These are phyloP conservation scores for Fusarium sp. DNA, from an alignment of 2,329 filamentous ascomycete genomes.

Conservation along the genomic window DNA sequence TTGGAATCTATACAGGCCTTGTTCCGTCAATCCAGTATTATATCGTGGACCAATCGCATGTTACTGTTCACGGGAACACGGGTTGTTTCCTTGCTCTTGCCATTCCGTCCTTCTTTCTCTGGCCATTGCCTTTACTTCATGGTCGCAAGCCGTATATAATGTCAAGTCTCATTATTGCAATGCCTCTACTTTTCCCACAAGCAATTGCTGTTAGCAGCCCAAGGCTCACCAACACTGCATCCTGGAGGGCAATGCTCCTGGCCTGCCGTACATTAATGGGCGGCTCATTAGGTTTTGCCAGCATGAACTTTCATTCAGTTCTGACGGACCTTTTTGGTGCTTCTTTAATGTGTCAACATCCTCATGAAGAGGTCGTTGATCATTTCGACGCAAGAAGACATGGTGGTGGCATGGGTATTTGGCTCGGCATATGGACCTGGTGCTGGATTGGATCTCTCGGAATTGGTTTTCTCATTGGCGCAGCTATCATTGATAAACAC, in stretches of 20 bases:
- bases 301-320: slow-evolving; percentile 80
- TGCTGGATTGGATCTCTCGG: slow-evolving; percentile 79
- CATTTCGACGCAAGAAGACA: slow-evolving; percentile 77
- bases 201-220: slow-evolving; percentile 72
- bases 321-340: slow-evolving; percentile 82
- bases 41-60: slow-evolving; percentile 76
- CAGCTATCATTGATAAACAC: slow-evolving; percentile 73
- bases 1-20: slow-evolving; percentile 82
- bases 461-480: slow-evolving; percentile 78
- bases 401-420: slow-evolving; percentile 83
- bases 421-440: slow-evolving; percentile 83
- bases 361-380: slow-evolving; percentile 78
- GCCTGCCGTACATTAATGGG: slow-evolving; percentile 75
- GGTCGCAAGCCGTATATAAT: slow-evolving; percentile 84
- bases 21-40: slow-evolving; percentile 85
- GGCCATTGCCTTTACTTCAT: slow-evolving; percentile 80
- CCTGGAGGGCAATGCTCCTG: slow-evolving; percentile 72
- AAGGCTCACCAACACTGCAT: slow-evolving; percentile 66
- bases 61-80: slow-evolving; percentile 79
- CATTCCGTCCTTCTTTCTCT: slow-evolving; percentile 76
- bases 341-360: slow-evolving; percentile 77
- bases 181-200: slow-evolving; percentile 82
- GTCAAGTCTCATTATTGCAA: slow-evolving; percentile 73
- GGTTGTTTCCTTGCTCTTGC: slow-evolving; percentile 78
- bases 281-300: slow-evolving; percentile 77